Base-by-base conservation (phyloP, 2,329 filamentous ascomycete species). In the Geoglossum cookeanum region DNA sequence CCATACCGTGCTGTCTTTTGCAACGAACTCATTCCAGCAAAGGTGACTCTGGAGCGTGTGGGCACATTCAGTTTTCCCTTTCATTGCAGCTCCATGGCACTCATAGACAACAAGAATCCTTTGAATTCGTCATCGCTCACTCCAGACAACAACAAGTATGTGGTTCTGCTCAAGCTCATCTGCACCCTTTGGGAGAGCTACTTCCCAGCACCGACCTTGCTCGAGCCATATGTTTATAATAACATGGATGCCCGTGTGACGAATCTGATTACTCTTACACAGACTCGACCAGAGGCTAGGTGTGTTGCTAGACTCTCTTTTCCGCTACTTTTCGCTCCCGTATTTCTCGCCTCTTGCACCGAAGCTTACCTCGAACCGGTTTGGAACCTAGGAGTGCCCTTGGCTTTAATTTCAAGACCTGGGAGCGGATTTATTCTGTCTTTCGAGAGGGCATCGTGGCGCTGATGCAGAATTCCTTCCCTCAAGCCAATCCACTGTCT, bases 151-250 rank as follows among this genome's bases (percentile, higher is more conserved):
- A 17, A 53, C 8, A 37, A 37, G 30, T 53, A 53, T 53, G 49
- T 53, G 6, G 49, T 53, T 35, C 49, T 53, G 3, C 49, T 53
- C 13, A 53, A n/a, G 49, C 9, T 53, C 9, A 35, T 53, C 11
- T 53, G 49, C 30, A 53, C 37, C 49, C 35, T 32, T 35, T 53
- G 49, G 49, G 49, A 53, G 32, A 53, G 49, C 49, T 53, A 53
- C 30, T 53, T 53, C 22, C 49, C 27, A 35, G 30, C 49, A 32
- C 49, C 49, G 15, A 53, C 30, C 6, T 22, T 53, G 49, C 49
- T 53, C 5, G 30, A 35, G 22, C 30, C 49, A 13, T 17, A 37
- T n/a, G 32, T 53, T 13, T 53, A 53, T n/a, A 32, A 35, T n/a
- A 53, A 53, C 11, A n/a, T 17, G 30, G 49, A 53, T 22, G 15